A percentile compares a stretch with the other conserved stretches of the same genome.
Conservation (phyloP, 2,329 filamentous ascomycete genomes). For the Aspergillus sp. region DNA sequence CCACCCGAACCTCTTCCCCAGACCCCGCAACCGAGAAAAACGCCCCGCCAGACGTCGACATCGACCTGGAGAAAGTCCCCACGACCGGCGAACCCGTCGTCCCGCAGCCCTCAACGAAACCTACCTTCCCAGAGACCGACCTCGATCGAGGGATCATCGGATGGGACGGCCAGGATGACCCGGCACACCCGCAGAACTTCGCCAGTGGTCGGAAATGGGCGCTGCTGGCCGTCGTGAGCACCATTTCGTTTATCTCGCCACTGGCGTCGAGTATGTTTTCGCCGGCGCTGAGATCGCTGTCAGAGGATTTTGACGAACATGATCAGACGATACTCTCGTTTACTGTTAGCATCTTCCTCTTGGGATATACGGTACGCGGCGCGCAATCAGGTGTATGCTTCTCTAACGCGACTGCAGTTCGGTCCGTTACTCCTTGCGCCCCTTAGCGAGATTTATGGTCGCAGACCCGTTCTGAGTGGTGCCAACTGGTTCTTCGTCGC, state of each 20-base stretch:
- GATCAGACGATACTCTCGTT: constrained; percentile 34
- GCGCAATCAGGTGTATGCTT: not conserved
- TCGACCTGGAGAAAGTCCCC: not conserved
- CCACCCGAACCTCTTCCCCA: not conserved
- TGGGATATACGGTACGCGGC: constrained; percentile 34
- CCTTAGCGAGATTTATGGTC: constrained; percentile 67
- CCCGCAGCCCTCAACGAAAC: not conserved
- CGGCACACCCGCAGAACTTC: constrained; percentile 62
- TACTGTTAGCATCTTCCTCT: constrained; percentile 35
- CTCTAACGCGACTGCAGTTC: constrained; percentile 32
- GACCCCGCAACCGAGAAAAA: not conserved
- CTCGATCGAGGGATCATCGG: constrained; percentile 61
- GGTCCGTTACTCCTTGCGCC: constrained; percentile 69
- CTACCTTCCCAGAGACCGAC: constrained; percentile 43
- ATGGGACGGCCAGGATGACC: constrained; percentile 64
- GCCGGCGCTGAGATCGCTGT: constrained; percentile 32
- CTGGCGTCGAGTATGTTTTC: constrained; percentile 41
- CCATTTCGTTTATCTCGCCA: constrained; percentile 36
- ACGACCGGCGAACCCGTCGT: not conserved
- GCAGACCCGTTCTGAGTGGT: constrained; percentile 63
- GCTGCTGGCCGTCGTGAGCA: constrained; percentile 32
- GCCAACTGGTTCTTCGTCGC: constrained; percentile 62
- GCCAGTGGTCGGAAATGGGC: constrained; percentile 29
- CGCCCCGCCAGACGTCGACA: not conserved
- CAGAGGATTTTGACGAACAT: constrained; percentile 26